Conservation (phyloP, 208 protist species). For the Endotrypanum monterogeii region DNA sequence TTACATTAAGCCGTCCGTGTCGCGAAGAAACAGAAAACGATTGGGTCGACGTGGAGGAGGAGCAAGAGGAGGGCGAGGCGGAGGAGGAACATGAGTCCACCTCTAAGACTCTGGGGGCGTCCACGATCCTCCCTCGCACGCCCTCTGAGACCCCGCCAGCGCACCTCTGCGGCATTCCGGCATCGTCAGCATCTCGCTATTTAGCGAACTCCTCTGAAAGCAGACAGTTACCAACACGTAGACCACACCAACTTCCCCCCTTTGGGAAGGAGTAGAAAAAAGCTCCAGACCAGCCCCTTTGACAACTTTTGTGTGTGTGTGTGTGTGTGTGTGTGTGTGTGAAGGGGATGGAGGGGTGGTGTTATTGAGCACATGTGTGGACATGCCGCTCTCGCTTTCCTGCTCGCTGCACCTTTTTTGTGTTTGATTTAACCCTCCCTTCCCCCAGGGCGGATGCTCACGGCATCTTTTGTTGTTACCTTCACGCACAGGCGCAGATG, state of each 20-base stretch:
- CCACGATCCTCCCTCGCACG: background rate
- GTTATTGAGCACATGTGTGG: background rate
- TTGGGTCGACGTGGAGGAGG: conserved; percentile 15
- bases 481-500: background rate
- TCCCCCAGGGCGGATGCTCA: background rate
- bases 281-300: background rate
- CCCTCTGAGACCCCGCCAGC: conserved; percentile 25
- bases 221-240: background rate
- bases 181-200: conserved; percentile 11
- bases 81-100: background rate
- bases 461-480: background rate
- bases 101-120: background rate
- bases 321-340: background rate
- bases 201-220: background rate
- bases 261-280: background rate
- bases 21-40: conserved; percentile 14
- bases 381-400: background rate
- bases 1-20: background rate
- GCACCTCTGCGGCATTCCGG: conserved; percentile 28
- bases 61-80: background rate
- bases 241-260: background rate
- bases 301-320: background rate
- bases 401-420: background rate
- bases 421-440: background rate
- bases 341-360: background rate